Evolutionary conservation across 2,329 filamentous ascomycete genomes (phyloP).

Genomic region (Pseudophaeomoniella oleicola): DNA sequence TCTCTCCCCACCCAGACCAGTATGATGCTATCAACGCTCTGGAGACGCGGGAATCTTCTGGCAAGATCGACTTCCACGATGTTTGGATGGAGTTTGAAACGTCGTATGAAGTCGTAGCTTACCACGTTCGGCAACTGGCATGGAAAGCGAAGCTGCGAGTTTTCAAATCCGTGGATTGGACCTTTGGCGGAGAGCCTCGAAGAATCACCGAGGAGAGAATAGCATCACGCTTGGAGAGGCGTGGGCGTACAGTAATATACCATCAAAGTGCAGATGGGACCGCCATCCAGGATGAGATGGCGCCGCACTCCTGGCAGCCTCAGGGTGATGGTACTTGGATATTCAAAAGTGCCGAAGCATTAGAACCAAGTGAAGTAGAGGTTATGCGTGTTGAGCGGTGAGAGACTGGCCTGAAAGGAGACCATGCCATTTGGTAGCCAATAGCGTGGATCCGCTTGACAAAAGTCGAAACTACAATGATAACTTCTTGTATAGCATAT

Average conservation of each 20-base stretch:
- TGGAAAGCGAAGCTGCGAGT: background rate
- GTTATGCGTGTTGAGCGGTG: too few species aligned
- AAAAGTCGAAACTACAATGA: too few species aligned
- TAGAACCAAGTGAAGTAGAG: too few species aligned
- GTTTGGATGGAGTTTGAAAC: slow-evolving; percentile 41
- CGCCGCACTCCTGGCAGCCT: background rate
- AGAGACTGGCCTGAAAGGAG: too few species aligned
- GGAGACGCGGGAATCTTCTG: slow-evolving; percentile 4
- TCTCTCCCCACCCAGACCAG: slow-evolving; percentile 24
- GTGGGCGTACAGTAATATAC: background rate
- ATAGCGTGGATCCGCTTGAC: too few species aligned
- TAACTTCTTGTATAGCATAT: too few species aligned
- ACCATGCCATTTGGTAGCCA: too few species aligned
- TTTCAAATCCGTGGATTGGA: background rate
- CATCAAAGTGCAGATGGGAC: background rate
- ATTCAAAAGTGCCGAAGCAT: background rate
- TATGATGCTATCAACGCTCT: slow-evolving; percentile 9
- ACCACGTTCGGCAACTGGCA: background rate
- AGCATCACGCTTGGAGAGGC: background rate
- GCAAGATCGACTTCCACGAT: slow-evolving; percentile 25
- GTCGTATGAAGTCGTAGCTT: slow-evolving; percentile 30
- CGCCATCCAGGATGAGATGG: background rate
- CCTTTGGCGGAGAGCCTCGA: background rate
- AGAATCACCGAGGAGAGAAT: background rate
- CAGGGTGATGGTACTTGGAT: background rate